Evolutionary conservation across 2,329 filamentous ascomycete species (phyloP).

Genomic region (Arachnopeziza araneosa): DNA sequence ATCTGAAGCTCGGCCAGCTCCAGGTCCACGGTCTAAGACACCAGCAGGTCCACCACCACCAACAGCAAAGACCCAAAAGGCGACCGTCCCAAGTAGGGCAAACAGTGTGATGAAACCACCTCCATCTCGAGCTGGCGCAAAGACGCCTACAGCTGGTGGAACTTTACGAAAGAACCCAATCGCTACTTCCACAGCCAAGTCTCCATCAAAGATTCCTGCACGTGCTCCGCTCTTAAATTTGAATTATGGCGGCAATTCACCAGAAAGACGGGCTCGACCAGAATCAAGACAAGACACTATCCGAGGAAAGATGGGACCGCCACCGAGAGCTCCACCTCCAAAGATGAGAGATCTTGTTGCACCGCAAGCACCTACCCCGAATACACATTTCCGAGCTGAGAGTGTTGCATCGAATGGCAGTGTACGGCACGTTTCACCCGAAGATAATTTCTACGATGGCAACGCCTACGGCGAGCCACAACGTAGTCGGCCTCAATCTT

Average conservation of each 20-base stretch:
- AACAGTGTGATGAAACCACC: constrained; percentile 26
- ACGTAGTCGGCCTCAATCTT: constrained; percentile 30
- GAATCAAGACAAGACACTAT: constrained; percentile 20
- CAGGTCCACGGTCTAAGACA: constrained; percentile 68
- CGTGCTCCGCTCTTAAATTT: constrained; percentile 65
- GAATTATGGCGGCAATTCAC: constrained; percentile 70
- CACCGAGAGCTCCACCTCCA: constrained; percentile 67
- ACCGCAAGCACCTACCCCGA: constrained; percentile 43
- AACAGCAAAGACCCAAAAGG: constrained; percentile 28
- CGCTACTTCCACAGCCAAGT: constrained; percentile 33
- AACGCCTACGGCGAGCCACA: constrained; percentile 30
- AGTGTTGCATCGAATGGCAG: constrained; percentile 47
- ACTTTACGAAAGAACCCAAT: constrained; percentile 29
- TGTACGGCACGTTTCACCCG: constrained; percentile 60
- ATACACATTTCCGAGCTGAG: constrained; percentile 45
- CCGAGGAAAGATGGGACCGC: constrained; percentile 43
- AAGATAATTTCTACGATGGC: constrained; percentile 80
- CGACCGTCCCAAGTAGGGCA: constrained; percentile 22
- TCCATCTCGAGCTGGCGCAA: constrained; percentile 32
- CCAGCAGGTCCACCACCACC: constrained; percentile 57
- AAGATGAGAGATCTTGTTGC: constrained; percentile 83
- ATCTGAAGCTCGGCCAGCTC: constrained; percentile 50
- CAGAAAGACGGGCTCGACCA: constrained; percentile 53
- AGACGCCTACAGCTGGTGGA: constrained; percentile 47
- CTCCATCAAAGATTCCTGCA: constrained; percentile 64